Conservation (phyloP, 495 filamentous ascomycete species). For the Sphaerosporella brunnea region DNA sequence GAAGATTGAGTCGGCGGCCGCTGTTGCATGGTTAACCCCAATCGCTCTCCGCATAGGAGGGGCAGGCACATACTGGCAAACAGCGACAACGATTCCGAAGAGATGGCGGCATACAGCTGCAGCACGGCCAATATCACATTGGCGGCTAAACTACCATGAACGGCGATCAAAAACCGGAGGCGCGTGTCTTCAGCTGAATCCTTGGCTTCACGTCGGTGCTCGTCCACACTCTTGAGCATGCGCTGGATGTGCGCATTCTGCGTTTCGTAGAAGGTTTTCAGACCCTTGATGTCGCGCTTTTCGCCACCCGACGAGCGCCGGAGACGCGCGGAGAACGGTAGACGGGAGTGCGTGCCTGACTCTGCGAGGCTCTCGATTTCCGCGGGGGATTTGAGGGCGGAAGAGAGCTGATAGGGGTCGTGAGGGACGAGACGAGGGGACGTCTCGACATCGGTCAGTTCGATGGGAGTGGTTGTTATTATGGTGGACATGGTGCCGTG, state of each 20-base stretch:
- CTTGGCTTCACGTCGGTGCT: constrained; percentile 64
- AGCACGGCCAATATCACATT: constrained; percentile 63
- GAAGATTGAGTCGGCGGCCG: constrained; percentile 93
- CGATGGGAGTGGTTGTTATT: neutral
- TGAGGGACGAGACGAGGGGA: neutral
- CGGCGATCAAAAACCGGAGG: constrained; percentile 54
- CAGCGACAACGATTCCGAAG: constrained; percentile 74
- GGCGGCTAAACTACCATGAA: constrained; percentile 73
- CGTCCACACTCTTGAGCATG: constrained; percentile 80
- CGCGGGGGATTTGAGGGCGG: constrained; percentile 53
- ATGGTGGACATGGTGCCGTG: neutral
- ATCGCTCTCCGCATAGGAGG: neutral
- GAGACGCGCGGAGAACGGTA: constrained; percentile 12
- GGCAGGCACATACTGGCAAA: constrained; percentile 47
- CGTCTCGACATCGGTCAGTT: constrained; percentile 26
- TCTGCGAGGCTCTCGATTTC: constrained; percentile 53
- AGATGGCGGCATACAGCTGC: constrained; percentile 75
- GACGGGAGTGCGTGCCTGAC: neutral
- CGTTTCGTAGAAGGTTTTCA: constrained; percentile 70
- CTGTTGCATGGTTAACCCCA: constrained; percentile 4
- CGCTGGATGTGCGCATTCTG: constrained; percentile 91
- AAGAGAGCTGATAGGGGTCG: constrained; percentile 71
- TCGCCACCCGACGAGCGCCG: constrained; percentile 14
- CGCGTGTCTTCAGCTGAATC: constrained; percentile 58
- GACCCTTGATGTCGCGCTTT: constrained; percentile 38